Conservation (phyloP, 345 rosid species). For the Triadica sebifera region DNA sequence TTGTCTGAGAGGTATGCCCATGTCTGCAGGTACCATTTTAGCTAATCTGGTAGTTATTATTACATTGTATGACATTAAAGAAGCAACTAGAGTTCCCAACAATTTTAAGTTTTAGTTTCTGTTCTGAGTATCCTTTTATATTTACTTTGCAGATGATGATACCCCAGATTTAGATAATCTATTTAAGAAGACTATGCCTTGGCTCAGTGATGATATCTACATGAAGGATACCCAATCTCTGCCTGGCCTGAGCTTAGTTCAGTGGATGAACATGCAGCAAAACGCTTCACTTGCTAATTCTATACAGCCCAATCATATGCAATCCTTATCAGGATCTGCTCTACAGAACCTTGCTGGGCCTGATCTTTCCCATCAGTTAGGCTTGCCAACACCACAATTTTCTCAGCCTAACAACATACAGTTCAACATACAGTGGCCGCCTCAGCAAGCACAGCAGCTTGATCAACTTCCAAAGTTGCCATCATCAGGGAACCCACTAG, state of each 20-base stretch:
- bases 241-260: constrained; percentile 77
- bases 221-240: constrained; percentile 65
- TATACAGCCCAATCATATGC: constrained; percentile 48
- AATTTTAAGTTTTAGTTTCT: background rate
- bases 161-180: constrained; percentile 65
- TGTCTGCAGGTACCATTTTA: constrained; percentile 13
- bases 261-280: constrained; percentile 95
- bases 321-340: constrained; percentile 43
- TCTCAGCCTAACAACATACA: constrained; percentile 40
- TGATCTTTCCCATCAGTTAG: constrained; percentile 54
- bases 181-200: constrained; percentile 84
- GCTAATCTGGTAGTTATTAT: constrained; percentile 17
- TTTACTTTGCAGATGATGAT: constrained; percentile 59
- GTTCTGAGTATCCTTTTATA: constrained; percentile 16
- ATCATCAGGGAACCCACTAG: constrained; percentile 33
- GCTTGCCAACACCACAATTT: constrained; percentile 43
- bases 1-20: constrained; percentile 9
- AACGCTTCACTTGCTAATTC: constrained; percentile 48
- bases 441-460: constrained; percentile 49
- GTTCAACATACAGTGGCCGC: constrained; percentile 38
- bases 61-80: background rate
- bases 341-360: constrained; percentile 43
- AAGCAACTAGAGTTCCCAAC: background rate
- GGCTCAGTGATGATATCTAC: constrained; percentile 72
- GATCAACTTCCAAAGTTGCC: constrained; percentile 49